Conservation (phyloP, 2,329 filamentous ascomycete species). For the Hypoxylon sp. region DNA sequence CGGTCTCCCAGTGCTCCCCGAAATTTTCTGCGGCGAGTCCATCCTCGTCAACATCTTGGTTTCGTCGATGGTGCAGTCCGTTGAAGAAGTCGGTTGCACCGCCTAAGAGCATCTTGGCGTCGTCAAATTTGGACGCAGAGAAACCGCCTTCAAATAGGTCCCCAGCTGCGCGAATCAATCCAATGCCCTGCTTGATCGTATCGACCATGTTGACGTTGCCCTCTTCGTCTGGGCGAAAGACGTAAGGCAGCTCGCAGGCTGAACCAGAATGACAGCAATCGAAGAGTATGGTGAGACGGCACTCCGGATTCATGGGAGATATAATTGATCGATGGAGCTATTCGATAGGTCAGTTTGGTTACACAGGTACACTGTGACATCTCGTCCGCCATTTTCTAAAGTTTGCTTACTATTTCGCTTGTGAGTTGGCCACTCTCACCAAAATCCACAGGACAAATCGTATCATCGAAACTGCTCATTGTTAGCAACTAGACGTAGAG, state of each 20-base stretch:
- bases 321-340: constrained; percentile 61
- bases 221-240: constrained; percentile 64
- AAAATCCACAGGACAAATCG: constrained; percentile 64
- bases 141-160: constrained; percentile 61
- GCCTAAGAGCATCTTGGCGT: constrained; percentile 60
- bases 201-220: constrained; percentile 65
- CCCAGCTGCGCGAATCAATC: constrained; percentile 59
- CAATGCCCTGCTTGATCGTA: constrained; percentile 60
- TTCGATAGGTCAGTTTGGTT: constrained; percentile 1
- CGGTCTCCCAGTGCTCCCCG: constrained; percentile 51
- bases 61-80: constrained; percentile 56
- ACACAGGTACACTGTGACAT: too few species aligned
- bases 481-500: constrained; percentile 12
- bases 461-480: constrained; percentile 53
- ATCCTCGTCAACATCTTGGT: constrained; percentile 53
- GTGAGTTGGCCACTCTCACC: constrained; percentile 61
- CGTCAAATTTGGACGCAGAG: constrained; percentile 53
- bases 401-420: constrained; percentile 53
- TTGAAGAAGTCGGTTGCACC: constrained; percentile 64
- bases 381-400: too few species aligned
- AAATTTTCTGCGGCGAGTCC: constrained; percentile 55
- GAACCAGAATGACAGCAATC: constrained; percentile 71
- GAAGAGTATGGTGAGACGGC: constrained; percentile 64
- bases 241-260: constrained; percentile 65
- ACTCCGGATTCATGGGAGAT: constrained; percentile 57